These are phyloP conservation scores for Byssochlamys sp. DNA, from an alignment of 2,329 filamentous ascomycete species.

Conservation along the genomic window DNA sequence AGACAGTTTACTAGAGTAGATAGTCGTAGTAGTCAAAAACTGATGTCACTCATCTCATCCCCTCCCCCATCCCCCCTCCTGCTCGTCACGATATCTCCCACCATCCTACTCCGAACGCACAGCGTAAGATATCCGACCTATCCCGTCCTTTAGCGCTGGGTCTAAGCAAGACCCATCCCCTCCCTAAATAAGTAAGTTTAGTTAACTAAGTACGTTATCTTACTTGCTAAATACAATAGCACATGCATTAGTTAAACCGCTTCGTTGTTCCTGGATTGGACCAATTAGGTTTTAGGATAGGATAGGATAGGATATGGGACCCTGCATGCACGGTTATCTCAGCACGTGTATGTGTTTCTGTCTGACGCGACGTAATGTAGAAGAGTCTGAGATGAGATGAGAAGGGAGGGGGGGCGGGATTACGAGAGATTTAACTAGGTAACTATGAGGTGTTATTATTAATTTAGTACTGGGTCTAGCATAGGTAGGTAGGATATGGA, in stretches of 20 bases:
- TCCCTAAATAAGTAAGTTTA: neutral
- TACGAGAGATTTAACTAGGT: neutral
- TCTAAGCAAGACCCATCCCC: neutral
- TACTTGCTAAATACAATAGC: neutral
- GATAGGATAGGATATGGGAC: neutral
- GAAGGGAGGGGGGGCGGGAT: neutral
- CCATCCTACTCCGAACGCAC: neutral
- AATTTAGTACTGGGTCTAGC: too few relatives aligned
- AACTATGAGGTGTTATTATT: too few relatives aligned
- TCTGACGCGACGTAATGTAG: neutral
- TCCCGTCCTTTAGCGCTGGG: neutral
- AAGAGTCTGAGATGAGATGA: too few relatives aligned
- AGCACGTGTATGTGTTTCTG: neutral
- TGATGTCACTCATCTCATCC: neutral
- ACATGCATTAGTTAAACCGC: neutral
- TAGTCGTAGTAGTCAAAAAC: neutral
- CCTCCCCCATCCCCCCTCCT: neutral
- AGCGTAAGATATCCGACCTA: neutral
- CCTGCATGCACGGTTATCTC: conserved; percentile 1
- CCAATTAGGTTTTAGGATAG: neutral
- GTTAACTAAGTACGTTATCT: too few relatives aligned
- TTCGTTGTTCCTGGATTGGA: neutral
- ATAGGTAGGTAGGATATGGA: too few relatives aligned
- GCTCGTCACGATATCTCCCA: neutral
- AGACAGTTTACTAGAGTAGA: too few relatives aligned